phyloP scores from a whole-genome alignment of 257 asterid genomes.

The Phtheirospermum japonicum region DNA sequence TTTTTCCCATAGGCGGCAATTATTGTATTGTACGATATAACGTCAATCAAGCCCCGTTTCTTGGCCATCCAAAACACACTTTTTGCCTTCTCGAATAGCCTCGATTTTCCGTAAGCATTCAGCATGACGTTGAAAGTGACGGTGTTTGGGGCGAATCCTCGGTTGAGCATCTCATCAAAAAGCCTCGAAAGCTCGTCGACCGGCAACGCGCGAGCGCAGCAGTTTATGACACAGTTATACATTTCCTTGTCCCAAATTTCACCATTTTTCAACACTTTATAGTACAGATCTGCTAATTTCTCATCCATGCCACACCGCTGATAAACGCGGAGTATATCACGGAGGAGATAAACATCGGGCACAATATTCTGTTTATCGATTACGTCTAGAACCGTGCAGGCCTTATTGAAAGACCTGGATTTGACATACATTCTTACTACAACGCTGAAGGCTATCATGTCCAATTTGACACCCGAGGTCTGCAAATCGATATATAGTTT shows the following conservation, averaged over 20 bases:
- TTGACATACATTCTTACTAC: conserved; percentile 72
- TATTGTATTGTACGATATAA: conserved; percentile 75
- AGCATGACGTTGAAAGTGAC: conserved; percentile 76
- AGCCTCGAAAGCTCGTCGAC: conserved; percentile 87
- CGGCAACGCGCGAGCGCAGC: conserved; percentile 81
- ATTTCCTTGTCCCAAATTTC: conserved; percentile 80
- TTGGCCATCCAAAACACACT: conserved; percentile 65
- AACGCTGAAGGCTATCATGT: conserved; percentile 73
- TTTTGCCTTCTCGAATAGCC: conserved; percentile 70
- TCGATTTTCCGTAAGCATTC: conserved; percentile 71
- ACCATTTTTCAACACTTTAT: conserved; percentile 54
- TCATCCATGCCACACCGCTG: conserved; percentile 61
- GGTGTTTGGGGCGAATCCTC: conserved; percentile 64
- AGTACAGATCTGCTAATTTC: conserved; percentile 60
- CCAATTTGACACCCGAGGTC: conserved; percentile 50
- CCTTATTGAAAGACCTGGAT: conserved; percentile 58
- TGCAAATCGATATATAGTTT: conserved; percentile 51
- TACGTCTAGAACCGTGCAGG: conserved; percentile 54
- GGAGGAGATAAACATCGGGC: conserved; percentile 86
- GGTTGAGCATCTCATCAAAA: conserved; percentile 75
- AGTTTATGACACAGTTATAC: conserved; percentile 87
- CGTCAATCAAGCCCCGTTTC: conserved; percentile 64
- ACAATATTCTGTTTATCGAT: conserved; percentile 62
- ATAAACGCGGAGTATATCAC: conserved; percentile 77
- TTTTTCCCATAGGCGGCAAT: conserved; percentile 82